Conservation (phyloP, 2,329 filamentous ascomycete species). For the Epichloe sibirici region DNA sequence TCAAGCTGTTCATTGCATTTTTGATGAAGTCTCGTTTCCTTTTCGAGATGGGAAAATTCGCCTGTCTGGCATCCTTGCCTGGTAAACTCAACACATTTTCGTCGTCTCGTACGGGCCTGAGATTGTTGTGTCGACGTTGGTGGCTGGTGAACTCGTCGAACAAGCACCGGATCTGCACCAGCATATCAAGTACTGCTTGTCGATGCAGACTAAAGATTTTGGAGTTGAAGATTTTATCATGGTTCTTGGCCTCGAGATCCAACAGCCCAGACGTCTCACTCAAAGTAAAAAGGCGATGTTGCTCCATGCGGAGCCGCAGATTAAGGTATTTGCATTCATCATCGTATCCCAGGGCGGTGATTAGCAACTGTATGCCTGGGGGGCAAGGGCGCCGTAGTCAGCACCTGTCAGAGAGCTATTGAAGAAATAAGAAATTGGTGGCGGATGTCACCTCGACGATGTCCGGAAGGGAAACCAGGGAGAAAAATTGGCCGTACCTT, state of each 20-base stretch:
- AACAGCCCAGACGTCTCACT: constrained; percentile 36
- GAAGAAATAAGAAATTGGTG: background rate
- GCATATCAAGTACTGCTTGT: constrained; percentile 34
- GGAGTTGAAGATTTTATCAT: constrained; percentile 29
- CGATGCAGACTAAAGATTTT: constrained; percentile 36
- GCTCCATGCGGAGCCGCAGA: constrained; percentile 35
- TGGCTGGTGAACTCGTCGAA: constrained; percentile 34
- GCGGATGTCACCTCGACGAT: background rate
- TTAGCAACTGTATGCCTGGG: constrained; percentile 30
- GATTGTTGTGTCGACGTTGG: constrained; percentile 26
- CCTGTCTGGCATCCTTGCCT: constrained; percentile 31
- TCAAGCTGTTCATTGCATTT: constrained; percentile 28
- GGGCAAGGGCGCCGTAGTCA: background rate
- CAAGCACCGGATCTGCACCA: constrained; percentile 34
- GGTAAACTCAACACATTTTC: constrained; percentile 24
- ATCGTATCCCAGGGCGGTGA: constrained; percentile 35
- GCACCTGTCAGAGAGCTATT: background rate
- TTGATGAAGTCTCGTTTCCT: constrained; percentile 30
- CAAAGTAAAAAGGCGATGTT: constrained; percentile 37
- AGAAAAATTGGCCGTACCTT: constrained; percentile 17
- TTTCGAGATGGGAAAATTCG: constrained; percentile 31
- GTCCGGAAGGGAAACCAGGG: background rate
- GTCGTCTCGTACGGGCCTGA: constrained; percentile 21
- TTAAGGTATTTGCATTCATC: constrained; percentile 36
- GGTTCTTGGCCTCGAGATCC: constrained; percentile 28